Percentiles rank a stretch among this genome's conserved stretches.
These are phyloP conservation scores for Friedmanniomyces simplex DNA, from an alignment of 495 filamentous ascomycete genomes.

Conservation along the genomic window DNA sequence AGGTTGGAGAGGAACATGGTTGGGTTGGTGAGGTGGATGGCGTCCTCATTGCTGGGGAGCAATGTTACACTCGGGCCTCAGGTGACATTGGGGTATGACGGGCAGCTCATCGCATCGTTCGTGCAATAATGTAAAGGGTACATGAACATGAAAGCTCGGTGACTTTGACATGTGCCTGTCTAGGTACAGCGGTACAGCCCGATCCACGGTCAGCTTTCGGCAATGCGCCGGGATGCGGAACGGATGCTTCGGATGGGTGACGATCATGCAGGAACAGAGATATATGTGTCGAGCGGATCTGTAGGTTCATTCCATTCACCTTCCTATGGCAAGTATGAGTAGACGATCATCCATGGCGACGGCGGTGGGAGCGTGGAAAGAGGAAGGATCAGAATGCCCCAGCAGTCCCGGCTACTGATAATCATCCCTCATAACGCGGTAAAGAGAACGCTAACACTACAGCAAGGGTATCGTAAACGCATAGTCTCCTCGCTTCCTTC, in stretches of 20 bases:
- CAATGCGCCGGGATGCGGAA: not conserved
- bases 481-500: no score
- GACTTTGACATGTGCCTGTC: not conserved
- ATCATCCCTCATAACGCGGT: no score
- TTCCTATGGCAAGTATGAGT: no score
- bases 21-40: not conserved
- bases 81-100: not conserved
- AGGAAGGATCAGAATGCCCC: no score
- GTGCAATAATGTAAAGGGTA: not conserved
- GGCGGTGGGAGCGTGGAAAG: no score
- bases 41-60: not conserved
- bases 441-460: not conserved
- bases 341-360: no score
- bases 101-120: not conserved
- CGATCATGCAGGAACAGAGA: slow-evolving; percentile 1
- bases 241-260: not conserved
- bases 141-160: not conserved
- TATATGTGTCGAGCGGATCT: no score
- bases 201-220: not conserved
- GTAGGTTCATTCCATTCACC: no score
- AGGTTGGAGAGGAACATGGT: slow-evolving; percentile 76
- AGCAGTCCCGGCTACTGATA: no score
- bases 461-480: not conserved
- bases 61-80: not conserved
- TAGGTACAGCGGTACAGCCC: no score